Conservation (phyloP, 2,329 filamentous ascomycete genomes). For the Cercospora canescens region DNA sequence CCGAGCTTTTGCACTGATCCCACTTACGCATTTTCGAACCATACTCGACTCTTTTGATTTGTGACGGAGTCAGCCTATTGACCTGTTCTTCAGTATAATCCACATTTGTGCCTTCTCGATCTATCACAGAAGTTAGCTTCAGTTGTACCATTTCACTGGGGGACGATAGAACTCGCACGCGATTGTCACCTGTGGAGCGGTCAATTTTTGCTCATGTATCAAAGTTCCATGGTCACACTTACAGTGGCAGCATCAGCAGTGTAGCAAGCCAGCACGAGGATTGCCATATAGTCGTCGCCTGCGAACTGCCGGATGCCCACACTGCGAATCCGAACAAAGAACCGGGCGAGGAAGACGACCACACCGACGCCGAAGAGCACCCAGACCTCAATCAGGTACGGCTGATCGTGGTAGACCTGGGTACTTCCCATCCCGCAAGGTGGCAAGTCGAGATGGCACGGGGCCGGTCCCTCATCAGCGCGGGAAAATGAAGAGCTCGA, state of each 20-base stretch:
- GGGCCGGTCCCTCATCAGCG: not conserved
- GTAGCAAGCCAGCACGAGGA: conserved; percentile 39
- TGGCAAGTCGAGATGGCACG: conserved; percentile 1
- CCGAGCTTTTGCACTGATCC: not conserved
- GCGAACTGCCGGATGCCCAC: conserved; percentile 41
- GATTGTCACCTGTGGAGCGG: conserved; percentile 25
- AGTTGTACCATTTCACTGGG: not conserved
- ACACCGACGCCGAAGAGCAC: conserved; percentile 36
- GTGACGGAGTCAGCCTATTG: conserved; percentile 28
- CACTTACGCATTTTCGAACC: conserved; percentile 37
- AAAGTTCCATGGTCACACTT: not conserved
- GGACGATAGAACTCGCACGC: not conserved
- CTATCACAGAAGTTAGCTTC: conserved; percentile 15
- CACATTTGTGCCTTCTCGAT: conserved; percentile 34
- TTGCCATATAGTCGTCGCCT: conserved; percentile 43
- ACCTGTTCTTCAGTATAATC: conserved; percentile 27
- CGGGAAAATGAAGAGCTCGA: not conserved
- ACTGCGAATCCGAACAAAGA: conserved; percentile 39
- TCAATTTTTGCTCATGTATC: not conserved
- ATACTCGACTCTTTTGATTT: conserved; percentile 33
- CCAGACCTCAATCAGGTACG: conserved; percentile 27
- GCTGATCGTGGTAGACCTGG: conserved; percentile 25
- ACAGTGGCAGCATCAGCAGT: conserved; percentile 40
- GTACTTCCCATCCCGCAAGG: conserved; percentile 22
- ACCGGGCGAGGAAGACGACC: conserved; percentile 36